Evolutionary conservation across 352 stramenopile species (phyloP).

Genomic region (Pythium coloratum): DNA sequence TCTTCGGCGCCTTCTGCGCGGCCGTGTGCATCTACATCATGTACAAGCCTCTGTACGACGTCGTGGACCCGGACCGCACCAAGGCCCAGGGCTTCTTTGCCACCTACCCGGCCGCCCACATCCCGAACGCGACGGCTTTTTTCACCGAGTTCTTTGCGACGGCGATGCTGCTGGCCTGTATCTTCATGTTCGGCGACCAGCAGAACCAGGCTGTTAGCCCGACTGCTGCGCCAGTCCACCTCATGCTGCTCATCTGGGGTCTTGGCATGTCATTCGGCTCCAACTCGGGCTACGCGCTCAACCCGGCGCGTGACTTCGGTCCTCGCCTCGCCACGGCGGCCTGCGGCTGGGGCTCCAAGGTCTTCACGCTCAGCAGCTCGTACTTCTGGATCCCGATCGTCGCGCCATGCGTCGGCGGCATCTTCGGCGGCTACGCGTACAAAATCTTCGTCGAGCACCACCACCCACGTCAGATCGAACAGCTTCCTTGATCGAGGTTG

Average conservation of each 20-base stretch:
- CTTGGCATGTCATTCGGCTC: conserved; percentile 62
- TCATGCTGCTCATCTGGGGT: conserved; percentile 51
- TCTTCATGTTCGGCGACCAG: conserved; percentile 51
- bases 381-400: conserved; percentile 66
- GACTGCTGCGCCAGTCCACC: conserved; percentile 33
- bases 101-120: conserved; percentile 47
- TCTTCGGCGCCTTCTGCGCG: conserved; percentile 45
- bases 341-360: conserved; percentile 41
- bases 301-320: conserved; percentile 60
- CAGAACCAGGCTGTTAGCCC: conserved; percentile 44
- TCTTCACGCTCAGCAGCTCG: conserved; percentile 44
- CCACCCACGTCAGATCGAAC: conserved; percentile 33
- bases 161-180: conserved; percentile 44
- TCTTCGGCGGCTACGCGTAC: conserved; percentile 42
- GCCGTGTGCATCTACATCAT: conserved; percentile 48
- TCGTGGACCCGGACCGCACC: conserved; percentile 43
- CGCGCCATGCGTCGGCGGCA: conserved; percentile 38
- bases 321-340: conserved; percentile 34
- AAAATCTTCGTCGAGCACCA: conserved; percentile 45
- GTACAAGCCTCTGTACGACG: conserved; percentile 49
- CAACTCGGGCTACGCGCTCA: conserved; percentile 57
- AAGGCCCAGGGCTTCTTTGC: conserved; percentile 45
- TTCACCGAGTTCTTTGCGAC: conserved; percentile 51
- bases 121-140: conserved; percentile 42
- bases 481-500: background rate